Percentiles rank a stretch among this genome's conserved stretches.
These are phyloP conservation scores for Ophiobolus disseminans DNA, from an alignment of 2,329 filamentous ascomycete species.

Conservation along the genomic window DNA sequence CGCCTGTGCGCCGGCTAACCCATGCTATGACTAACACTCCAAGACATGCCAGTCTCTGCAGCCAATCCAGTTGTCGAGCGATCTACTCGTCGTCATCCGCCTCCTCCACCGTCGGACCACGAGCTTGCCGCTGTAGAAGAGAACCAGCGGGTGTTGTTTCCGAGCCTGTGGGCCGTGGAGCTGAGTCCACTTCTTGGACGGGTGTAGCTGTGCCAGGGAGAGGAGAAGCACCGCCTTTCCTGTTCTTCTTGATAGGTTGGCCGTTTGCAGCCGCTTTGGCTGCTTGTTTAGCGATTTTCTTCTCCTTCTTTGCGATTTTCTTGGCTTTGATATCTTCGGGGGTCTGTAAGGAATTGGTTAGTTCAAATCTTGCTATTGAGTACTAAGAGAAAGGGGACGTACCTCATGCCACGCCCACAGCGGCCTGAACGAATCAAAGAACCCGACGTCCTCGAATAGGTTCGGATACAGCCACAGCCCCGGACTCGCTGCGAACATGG, in stretches of 20 bases:
- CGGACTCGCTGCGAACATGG: slow-evolving; percentile 82
- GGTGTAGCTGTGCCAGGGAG: slow-evolving; percentile 25
- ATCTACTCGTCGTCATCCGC: slow-evolving; percentile 44
- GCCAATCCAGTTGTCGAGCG: too few relatives aligned
- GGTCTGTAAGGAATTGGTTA: slow-evolving; percentile 29
- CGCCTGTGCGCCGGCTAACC: slow-evolving; percentile 14
- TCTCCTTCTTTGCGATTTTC: slow-evolving; percentile 52
- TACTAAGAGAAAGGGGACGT: slow-evolving; percentile 3
- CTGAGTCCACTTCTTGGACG: slow-evolving; percentile 26
- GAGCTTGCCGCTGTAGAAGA: slow-evolving; percentile 18
- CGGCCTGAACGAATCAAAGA: slow-evolving; percentile 95
- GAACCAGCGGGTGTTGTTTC: slow-evolving; percentile 26
- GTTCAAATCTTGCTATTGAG: not conserved
- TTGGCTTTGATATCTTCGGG: slow-evolving; percentile 54
- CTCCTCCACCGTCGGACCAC: slow-evolving; percentile 48
- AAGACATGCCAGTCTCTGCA: not conserved
- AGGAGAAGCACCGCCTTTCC: slow-evolving; percentile 41
- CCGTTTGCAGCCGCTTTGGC: slow-evolving; percentile 43
- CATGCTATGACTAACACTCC: slow-evolving; percentile 9
- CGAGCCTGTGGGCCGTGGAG: slow-evolving; percentile 39
- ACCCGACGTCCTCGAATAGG: slow-evolving; percentile 96
- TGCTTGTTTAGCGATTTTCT: slow-evolving; percentile 43
- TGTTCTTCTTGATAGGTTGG: slow-evolving; percentile 39
- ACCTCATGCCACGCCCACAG: slow-evolving; percentile 99
- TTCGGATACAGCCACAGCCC: slow-evolving; percentile 99